Percentiles rank a stretch among this genome's conserved stretches.
Evolutionary conservation across 495 filamentous ascomycete genomes (phyloP).

Genomic region (Friedmanniomyces endolithicus): DNA sequence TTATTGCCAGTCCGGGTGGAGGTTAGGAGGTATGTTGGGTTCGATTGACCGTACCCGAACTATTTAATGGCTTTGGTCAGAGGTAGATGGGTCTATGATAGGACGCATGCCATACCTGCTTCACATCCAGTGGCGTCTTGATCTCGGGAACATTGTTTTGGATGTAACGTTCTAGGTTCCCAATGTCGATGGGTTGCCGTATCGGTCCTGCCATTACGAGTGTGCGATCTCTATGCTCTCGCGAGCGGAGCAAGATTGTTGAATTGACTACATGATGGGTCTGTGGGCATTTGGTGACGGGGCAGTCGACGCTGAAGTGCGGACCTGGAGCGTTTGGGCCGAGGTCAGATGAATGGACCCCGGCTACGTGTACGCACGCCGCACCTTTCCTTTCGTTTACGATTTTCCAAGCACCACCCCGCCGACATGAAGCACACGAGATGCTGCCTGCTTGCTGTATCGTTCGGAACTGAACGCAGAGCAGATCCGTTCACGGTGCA

Average conservation of each 20-base stretch:
- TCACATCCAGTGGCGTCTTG: slow-evolving; percentile 65
- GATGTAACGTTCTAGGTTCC: slow-evolving; percentile 67
- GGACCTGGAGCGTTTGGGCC: too few species aligned
- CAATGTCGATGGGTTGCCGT: slow-evolving; percentile 75
- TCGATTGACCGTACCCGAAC: slow-evolving; percentile 96
- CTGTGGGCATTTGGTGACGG: not conserved
- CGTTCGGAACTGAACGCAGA: too few species aligned
- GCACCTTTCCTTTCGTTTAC: too few species aligned
- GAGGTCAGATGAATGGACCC: too few species aligned
- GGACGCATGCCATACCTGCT: slow-evolving; percentile 75
- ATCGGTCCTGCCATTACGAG: slow-evolving; percentile 68
- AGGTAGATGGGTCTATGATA: too few species aligned
- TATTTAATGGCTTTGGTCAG: slow-evolving; percentile 27
- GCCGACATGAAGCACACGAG: too few species aligned
- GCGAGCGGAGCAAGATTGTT: slow-evolving; percentile 1
- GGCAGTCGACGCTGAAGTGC: too few species aligned
- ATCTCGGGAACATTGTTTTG: slow-evolving; percentile 63
- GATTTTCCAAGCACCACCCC: too few species aligned
- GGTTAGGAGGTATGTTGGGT: slow-evolving; percentile 86
- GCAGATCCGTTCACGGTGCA: too few species aligned
- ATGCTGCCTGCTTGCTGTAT: too few species aligned
- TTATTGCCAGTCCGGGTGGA: slow-evolving; percentile 44
- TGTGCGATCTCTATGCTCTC: not conserved
- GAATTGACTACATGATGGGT: not conserved
- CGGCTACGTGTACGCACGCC: too few species aligned